A percentile compares a stretch with the other conserved stretches of the same genome.
phyloP scores from a whole-genome alignment of 2,329 filamentous ascomycete genomes.

The Septoria linicola region DNA sequence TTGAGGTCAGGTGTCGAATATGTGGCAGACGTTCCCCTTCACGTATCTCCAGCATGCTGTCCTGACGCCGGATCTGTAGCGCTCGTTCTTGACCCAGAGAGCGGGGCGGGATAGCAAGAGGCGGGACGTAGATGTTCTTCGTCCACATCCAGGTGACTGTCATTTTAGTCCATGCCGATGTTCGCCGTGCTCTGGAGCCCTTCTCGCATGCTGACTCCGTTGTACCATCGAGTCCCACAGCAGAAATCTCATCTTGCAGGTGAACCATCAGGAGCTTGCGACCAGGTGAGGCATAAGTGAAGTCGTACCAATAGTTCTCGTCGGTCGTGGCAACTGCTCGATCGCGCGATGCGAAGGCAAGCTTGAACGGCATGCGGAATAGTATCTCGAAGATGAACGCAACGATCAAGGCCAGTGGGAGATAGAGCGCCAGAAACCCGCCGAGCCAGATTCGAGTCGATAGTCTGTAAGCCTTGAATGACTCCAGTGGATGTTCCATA shows the following conservation, averaged over 20 bases:
- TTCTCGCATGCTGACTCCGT: slow-evolving; percentile 11
- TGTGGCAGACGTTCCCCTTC: background rate
- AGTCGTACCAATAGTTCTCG: slow-evolving; percentile 15
- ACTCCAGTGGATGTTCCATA: slow-evolving; percentile 20
- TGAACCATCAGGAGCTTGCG: slow-evolving; percentile 19
- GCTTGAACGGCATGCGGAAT: slow-evolving; percentile 20
- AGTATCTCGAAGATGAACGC: slow-evolving; percentile 18
- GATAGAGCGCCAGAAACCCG: slow-evolving; percentile 19
- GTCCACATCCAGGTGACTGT: slow-evolving; percentile 13
- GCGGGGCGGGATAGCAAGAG: slow-evolving; percentile 8
- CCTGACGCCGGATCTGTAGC: background rate
- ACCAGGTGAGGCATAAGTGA: slow-evolving; percentile 11
- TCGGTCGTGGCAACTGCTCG: slow-evolving; percentile 8
- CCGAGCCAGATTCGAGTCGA: slow-evolving; percentile 16
- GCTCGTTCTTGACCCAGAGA: background rate
- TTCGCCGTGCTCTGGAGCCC: slow-evolving; percentile 6
- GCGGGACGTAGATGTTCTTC: slow-evolving; percentile 9
- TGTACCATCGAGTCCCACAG: slow-evolving; percentile 13
- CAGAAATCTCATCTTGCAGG: slow-evolving; percentile 19
- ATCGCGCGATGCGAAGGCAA: slow-evolving; percentile 6
- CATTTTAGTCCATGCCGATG: slow-evolving; percentile 11
- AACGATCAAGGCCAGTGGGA: slow-evolving; percentile 14
- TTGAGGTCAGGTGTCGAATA: background rate
- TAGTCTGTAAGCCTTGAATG: slow-evolving; percentile 12
- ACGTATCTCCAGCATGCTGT: background rate